Evolutionary conservation across 331 rosid genomes (phyloP), one percentile per base, ranked within the genome.

Genomic region (Rosa hybrid): DNA sequence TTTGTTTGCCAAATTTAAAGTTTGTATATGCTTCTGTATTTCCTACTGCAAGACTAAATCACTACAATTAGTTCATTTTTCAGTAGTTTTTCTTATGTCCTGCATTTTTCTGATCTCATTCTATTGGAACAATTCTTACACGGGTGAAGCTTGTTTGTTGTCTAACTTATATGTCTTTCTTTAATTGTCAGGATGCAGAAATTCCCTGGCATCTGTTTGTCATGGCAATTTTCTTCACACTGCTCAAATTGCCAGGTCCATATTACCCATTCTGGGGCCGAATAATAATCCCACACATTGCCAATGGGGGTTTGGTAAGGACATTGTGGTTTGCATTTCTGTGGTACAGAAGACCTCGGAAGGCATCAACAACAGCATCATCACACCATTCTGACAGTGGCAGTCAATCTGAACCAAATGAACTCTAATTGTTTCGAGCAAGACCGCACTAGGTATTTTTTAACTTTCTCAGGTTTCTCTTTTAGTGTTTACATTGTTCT

Each of bases 141-240:
- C 41, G 48, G 39, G 30, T 17, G 48, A 78, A 42, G 38, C 68
- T 75, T 74, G 51, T 21, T 64, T 54, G 44, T 9, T 5, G 39
- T 77, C 34, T 70, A 67, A 41, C 77, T 83, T 64, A 44, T 84
- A 82, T 81, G 63, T 79, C 46, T 82, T 72, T 79, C 77, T 82
- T 73, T 80, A 30, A 21, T 81, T 87, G 79, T 86, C 96, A 96
- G 98, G 94, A 86, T 80, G 92, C 96, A 62, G 87, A 90, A 88
- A 91, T 93, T 81, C 98, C 98, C 3, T 93, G 99, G 97, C 97
- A 96, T 92, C 88, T 96, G 85, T 88, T 96, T 76, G 89, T 84
- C 42, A 73, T 88, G 78, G 93, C 97, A 13, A 79, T 87, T 74
- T 85, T 93, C 84, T 96, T 90, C 94, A 86, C 97, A 13, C 62